A percentile compares a stretch with the other conserved stretches of the same genome.
Conservation (phyloP, 768 basidiomycete species). For the Strobilomyces dryophilus region DNA sequence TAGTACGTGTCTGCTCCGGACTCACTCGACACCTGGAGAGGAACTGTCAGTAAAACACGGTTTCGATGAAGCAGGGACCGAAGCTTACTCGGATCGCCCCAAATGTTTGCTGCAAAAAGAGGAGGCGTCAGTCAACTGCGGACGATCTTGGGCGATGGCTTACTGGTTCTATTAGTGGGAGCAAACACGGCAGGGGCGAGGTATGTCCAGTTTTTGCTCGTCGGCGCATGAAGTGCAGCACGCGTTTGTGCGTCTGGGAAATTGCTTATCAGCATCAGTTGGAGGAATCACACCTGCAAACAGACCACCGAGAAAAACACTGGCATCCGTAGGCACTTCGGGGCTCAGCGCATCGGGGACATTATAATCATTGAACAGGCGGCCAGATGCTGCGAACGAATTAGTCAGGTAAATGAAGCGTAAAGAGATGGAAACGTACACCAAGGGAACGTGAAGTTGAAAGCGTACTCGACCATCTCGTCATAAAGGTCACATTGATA, state of each 20-base stretch:
- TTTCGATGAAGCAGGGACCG: neutral
- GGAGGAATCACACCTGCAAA: conserved; percentile 42
- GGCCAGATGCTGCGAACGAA: conserved; percentile 15
- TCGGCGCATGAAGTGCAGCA: conserved; percentile 63
- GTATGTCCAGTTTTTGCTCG: conserved; percentile 45
- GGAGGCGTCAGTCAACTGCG: neutral
- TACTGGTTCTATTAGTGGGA: conserved; percentile 8
- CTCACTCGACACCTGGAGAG: conserved; percentile 24
- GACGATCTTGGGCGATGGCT: neutral
- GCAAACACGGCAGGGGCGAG: conserved; percentile 23
- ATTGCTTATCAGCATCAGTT: conserved; percentile 37
- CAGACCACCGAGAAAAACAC: conserved; percentile 54
- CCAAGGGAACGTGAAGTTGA: conserved; percentile 68
- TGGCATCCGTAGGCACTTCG: conserved; percentile 42
- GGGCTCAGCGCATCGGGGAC: conserved; percentile 42
- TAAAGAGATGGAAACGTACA: conserved; percentile 24
- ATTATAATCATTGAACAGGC: conserved; percentile 44
- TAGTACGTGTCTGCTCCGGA: neutral
- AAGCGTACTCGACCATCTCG: conserved; percentile 64
- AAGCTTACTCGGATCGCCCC: conserved; percentile 31
- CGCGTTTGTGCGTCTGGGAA: conserved; percentile 44
- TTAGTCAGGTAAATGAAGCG: too few species aligned
- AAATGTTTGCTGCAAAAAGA: conserved; percentile 5
- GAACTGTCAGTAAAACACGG: neutral
- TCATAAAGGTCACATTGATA: conserved; percentile 58